Percentiles rank a stretch among this genome's conserved stretches.
Evolutionary conservation across 78 protist species (phyloP).

Genomic region (Cavenderia fasciculata): DNA sequence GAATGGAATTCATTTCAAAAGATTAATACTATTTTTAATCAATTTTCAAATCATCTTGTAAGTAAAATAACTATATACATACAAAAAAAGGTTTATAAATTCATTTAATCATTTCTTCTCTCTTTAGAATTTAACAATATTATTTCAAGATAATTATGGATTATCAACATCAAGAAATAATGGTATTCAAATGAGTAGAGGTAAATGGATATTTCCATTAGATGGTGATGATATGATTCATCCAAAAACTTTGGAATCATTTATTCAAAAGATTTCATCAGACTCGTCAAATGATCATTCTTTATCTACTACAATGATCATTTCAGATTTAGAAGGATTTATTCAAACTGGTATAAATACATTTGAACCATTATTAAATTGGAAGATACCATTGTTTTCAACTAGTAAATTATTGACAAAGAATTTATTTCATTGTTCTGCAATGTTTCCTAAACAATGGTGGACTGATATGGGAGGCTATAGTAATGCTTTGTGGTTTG

Average conservation of each 20-base stretch:
- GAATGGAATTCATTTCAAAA: constrained; percentile 26
- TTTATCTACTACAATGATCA: background rate
- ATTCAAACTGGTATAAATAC: background rate
- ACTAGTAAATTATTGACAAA: background rate
- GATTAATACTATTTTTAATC: background rate
- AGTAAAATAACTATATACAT: background rate
- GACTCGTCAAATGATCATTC: no score
- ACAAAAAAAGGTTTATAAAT: background rate
- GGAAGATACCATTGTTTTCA: constrained; percentile 44
- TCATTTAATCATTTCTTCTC: background rate
- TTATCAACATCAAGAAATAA: constrained; percentile 26
- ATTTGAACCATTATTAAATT: background rate
- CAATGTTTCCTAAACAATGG: constrained; percentile 7
- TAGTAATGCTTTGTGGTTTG: constrained; percentile 42
- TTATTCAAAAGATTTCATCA: no score
- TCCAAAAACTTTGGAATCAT: no score
- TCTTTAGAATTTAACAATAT: constrained; percentile 1
- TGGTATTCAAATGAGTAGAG: constrained; percentile 12
- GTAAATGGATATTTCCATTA: constrained; percentile 55
- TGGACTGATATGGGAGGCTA: constrained; percentile 39
- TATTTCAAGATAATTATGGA: constrained; percentile 26
- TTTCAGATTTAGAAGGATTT: constrained; percentile 26
- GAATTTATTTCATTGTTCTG: constrained; percentile 47
- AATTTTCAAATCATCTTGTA: background rate
- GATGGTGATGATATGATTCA: constrained; percentile 58